A percentile compares a stretch with the other conserved stretches of the same genome.
phyloP scores from a whole-genome alignment of 371 early-diverging fungal species.

The Mortierella sp. region DNA sequence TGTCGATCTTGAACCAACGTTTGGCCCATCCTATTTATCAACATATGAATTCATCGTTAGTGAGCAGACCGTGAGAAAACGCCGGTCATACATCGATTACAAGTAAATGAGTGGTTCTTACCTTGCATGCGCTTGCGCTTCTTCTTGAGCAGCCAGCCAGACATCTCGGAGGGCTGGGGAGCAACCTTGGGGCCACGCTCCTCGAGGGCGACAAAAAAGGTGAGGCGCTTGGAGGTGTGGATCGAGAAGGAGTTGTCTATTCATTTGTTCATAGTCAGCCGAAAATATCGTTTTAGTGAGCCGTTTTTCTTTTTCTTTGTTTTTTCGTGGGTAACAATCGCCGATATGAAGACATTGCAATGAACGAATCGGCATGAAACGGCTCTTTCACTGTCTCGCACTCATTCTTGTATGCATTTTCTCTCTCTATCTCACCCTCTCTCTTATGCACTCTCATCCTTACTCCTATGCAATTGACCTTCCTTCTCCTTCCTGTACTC shows the following conservation, averaged over 20 bases:
- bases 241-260: slow-evolving; percentile 94
- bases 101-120: slow-evolving; percentile 14
- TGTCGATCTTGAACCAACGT: slow-evolving; percentile 80
- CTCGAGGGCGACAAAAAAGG: slow-evolving; percentile 84
- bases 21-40: slow-evolving; percentile 80
- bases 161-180: slow-evolving; percentile 60
- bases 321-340: background rate
- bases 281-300: slow-evolving; percentile 6
- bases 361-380: background rate
- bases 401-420: background rate
- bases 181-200: slow-evolving; percentile 55
- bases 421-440: slow-evolving; percentile 4
- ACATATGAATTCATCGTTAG: background rate
- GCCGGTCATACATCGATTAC: no score
- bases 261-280: background rate
- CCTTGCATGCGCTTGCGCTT: slow-evolving; percentile 92
- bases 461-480: background rate
- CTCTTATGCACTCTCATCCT: background rate
- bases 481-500: background rate
- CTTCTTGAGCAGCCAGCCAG: slow-evolving; percentile 90
- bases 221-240: slow-evolving; percentile 93
- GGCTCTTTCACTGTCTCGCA: background rate
- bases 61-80: background rate
- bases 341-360: slow-evolving; percentile 5
- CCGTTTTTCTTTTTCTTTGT: background rate